Conservation (phyloP, 2,329 filamentous ascomycete species). For the Macroventuria anomochaeta region DNA sequence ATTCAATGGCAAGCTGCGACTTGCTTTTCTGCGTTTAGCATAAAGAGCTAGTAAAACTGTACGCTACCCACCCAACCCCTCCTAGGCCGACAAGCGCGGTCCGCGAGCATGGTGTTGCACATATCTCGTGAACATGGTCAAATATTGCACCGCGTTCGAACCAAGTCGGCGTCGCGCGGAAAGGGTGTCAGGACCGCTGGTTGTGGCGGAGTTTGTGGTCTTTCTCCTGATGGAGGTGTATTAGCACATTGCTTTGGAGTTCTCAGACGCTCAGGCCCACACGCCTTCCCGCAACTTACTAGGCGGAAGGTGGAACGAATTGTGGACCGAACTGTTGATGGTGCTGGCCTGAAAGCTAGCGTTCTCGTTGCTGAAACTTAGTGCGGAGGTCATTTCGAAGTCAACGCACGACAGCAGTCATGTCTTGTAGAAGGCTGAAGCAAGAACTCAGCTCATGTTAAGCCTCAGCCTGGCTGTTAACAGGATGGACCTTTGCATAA, state of each 20-base stretch:
- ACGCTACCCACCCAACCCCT: constrained; percentile 25
- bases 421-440: too few species aligned
- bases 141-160: constrained; percentile 27
- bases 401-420: too few species aligned
- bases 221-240: background rate
- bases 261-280: background rate
- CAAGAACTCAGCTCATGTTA: too few species aligned
- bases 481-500: too few species aligned
- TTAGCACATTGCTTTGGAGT: background rate
- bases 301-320: constrained; percentile 14
- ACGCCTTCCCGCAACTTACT: constrained; percentile 10
- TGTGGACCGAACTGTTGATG: constrained; percentile 17
- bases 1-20: constrained; percentile 21
- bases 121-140: constrained; percentile 12
- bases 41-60: background rate
- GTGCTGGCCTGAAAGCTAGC: constrained; percentile 18
- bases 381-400: constrained; percentile 9
- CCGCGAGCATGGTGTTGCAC: constrained; percentile 18
- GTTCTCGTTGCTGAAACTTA: constrained; percentile 19
- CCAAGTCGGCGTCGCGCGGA: constrained; percentile 29
- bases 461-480: too few species aligned
- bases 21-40: constrained; percentile 17
- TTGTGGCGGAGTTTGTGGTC: background rate
- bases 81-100: constrained; percentile 36
- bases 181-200: constrained; percentile 25